Percentiles rank a stretch among this genome's conserved stretches.
These are phyloP conservation scores for Saccharomycopsis fibuligera DNA, from an alignment of 805 yeast species.

Conservation along the genomic window DNA sequence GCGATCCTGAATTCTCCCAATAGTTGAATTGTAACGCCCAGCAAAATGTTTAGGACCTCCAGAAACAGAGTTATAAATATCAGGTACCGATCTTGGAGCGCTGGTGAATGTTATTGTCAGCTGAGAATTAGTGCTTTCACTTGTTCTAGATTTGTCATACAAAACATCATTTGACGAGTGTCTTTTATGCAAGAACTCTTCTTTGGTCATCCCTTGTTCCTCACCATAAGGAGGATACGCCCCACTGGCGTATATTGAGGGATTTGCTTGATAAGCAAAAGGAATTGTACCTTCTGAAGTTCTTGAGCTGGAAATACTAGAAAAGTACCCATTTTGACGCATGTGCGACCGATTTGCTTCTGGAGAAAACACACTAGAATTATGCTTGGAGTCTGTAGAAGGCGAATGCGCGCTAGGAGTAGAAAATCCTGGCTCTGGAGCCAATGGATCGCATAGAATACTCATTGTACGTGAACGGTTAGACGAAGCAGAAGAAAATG, in stretches of 20 bases:
- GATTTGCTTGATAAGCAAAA: slow-evolving; percentile 4
- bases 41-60: slow-evolving; percentile 2
- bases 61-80: slow-evolving; percentile 8
- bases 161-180: slow-evolving; percentile 19
- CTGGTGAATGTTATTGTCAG: slow-evolving; percentile 12
- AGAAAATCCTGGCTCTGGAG: slow-evolving; percentile 13
- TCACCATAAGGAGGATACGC: slow-evolving; percentile 4
- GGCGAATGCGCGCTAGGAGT: neutral
- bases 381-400: slow-evolving; percentile 4
- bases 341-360: neutral
- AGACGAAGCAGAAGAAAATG: slow-evolving; percentile 1
- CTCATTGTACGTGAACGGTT: slow-evolving; percentile 15
- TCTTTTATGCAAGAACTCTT: slow-evolving; percentile 3
- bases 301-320: slow-evolving; percentile 14
- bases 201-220: neutral
- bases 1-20: too few species aligned
- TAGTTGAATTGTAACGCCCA: too few species aligned
- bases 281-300: slow-evolving; percentile 17
- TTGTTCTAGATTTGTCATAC: slow-evolving; percentile 13
- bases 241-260: neutral
- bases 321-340: slow-evolving; percentile 12
- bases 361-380: slow-evolving; percentile 1
- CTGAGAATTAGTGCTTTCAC: slow-evolving; percentile 7
- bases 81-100: slow-evolving; percentile 19
- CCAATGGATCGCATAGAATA: slow-evolving; percentile 19